Percentiles rank a stretch among this genome's conserved stretches.
Evolutionary conservation across 768 basidiomycete species (phyloP).

Genomic region (Filobasidium wieringae): DNA sequence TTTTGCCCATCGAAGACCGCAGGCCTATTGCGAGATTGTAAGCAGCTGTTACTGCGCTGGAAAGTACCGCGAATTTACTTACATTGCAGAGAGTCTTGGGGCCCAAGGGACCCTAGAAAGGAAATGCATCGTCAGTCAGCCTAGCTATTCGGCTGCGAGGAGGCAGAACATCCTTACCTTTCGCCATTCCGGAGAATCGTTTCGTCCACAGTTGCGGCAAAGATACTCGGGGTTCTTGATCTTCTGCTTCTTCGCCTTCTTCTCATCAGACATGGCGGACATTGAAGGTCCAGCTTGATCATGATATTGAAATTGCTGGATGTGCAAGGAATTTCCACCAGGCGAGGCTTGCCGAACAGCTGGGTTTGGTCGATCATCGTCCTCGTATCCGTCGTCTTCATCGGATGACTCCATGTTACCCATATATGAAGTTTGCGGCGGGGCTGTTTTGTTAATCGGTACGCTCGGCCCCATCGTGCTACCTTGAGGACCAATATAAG

Average conservation of each 20-base stretch:
- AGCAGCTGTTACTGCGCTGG: too few species aligned
- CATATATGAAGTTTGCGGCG: background rate
- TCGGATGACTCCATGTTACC: background rate
- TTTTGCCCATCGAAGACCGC: constrained; percentile 89
- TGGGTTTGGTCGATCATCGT: background rate
- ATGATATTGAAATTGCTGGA: constrained; percentile 1
- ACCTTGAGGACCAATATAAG: too few species aligned
- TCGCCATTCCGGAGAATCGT: constrained; percentile 95
- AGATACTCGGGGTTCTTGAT: constrained; percentile 16
- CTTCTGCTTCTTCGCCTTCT: constrained; percentile 20
- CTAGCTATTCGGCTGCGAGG: background rate
- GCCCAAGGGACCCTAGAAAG: constrained; percentile 62
- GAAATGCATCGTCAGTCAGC: constrained; percentile 14
- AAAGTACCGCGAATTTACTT: constrained; percentile 8
- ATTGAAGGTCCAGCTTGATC: constrained; percentile 3
- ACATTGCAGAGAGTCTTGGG: constrained; percentile 96
- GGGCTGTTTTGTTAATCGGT: background rate
- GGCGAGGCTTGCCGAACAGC: background rate
- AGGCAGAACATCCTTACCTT: constrained; percentile 46
- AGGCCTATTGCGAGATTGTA: constrained; percentile 41
- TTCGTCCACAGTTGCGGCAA: constrained; percentile 83
- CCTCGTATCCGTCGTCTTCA: background rate
- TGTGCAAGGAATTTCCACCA: background rate
- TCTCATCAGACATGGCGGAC: constrained; percentile 4
- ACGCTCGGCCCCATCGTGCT: background rate